A percentile compares a stretch with the other conserved stretches of the same genome.
phyloP scores from a whole-genome alignment of 2,329 filamentous ascomycete species.

The Didymella arachidicola region DNA sequence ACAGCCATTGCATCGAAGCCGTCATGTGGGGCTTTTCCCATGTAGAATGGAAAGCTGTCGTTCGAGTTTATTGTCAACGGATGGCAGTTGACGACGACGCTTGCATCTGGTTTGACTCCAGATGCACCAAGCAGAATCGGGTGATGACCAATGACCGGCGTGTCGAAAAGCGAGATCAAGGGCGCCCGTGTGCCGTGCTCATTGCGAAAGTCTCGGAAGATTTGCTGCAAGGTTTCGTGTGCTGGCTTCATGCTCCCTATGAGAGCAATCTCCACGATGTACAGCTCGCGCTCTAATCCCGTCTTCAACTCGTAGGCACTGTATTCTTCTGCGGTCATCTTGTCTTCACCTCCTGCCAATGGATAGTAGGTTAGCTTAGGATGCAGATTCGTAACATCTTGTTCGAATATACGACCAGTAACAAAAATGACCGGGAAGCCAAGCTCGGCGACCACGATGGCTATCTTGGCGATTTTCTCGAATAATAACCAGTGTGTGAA shows the following conservation, averaged over 20 bases:
- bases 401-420: background rate
- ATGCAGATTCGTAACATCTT: background rate
- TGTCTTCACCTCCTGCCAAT: background rate
- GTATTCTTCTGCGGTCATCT: background rate
- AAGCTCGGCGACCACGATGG: background rate
- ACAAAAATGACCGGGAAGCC: background rate
- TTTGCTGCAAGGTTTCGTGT: constrained; percentile 37
- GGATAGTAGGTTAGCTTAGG: background rate
- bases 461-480: background rate
- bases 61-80: constrained; percentile 52
- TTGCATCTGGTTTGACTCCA: constrained; percentile 43
- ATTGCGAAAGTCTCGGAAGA: constrained; percentile 39
- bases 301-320: background rate
- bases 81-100: background rate
- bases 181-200: constrained; percentile 44
- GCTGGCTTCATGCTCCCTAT: background rate
- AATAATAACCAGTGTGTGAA: background rate
- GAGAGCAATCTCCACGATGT: background rate
- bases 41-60: constrained; percentile 26
- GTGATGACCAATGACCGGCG: constrained; percentile 47
- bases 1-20: constrained; percentile 13
- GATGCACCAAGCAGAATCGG: constrained; percentile 42
- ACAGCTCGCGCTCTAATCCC: background rate
- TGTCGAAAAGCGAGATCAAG: constrained; percentile 57
- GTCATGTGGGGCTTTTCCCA: constrained; percentile 22